A percentile compares a stretch with the other conserved stretches of the same genome.
Conservation (phyloP, 2,329 filamentous ascomycete genomes). For the Chaetomiaceae sp. region DNA sequence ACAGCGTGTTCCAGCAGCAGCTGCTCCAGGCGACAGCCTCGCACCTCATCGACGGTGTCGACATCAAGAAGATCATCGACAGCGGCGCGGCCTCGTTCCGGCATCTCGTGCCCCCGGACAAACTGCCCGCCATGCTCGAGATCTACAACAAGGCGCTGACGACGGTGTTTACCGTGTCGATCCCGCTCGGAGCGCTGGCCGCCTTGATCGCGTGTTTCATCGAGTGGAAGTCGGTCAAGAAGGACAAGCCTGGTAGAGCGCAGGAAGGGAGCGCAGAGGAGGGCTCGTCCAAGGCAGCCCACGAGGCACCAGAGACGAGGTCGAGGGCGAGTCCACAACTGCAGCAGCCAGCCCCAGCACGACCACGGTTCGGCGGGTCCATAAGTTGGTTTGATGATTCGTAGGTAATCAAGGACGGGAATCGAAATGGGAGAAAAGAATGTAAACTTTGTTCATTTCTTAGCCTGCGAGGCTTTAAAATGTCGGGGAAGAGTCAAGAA, state of each 20-base stretch:
- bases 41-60: slow-evolving; percentile 15
- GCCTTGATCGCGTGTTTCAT: slow-evolving; percentile 22
- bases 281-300: too few relatives aligned
- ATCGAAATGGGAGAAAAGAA: not conserved
- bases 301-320: not conserved
- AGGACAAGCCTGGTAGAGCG: not conserved
- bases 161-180: slow-evolving; percentile 17
- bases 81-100: slow-evolving; percentile 22
- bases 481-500: too few relatives aligned
- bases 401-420: not conserved
- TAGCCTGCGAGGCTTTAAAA: too few relatives aligned
- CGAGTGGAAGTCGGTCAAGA: slow-evolving; percentile 23
- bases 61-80: slow-evolving; percentile 23
- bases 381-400: too few relatives aligned
- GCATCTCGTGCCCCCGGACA: slow-evolving; percentile 16
- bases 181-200: slow-evolving; percentile 22
- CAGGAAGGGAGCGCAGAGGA: not conserved
- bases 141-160: slow-evolving; percentile 22
- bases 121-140: slow-evolving; percentile 19
- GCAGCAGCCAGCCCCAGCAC: too few relatives aligned
- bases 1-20: slow-evolving; percentile 38
- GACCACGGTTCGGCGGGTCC: too few relatives aligned
- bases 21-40: slow-evolving; percentile 25
- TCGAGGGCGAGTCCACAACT: not conserved
- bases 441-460: too few relatives aligned